phyloP scores from a whole-genome alignment of 1,139 yeast species.

The Candida tunisiensis region DNA sequence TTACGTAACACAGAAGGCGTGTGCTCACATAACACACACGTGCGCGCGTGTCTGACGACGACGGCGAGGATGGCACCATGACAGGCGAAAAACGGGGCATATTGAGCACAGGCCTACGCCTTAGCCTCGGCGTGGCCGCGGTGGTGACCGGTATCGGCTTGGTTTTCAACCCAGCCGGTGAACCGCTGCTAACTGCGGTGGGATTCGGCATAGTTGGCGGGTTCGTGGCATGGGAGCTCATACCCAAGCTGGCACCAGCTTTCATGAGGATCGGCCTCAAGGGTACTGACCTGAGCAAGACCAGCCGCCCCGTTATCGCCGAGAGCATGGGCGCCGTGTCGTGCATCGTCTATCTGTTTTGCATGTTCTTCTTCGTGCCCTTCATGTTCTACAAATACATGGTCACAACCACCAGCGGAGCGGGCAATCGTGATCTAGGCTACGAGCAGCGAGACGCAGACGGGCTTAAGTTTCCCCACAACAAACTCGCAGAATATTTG shows the following conservation, averaged over 20 bases:
- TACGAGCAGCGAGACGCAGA: slow-evolving; percentile 5
- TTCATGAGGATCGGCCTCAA: slow-evolving; percentile 64
- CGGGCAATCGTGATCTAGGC: slow-evolving; percentile 33
- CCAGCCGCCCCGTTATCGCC: slow-evolving; percentile 55
- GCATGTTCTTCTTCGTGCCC: slow-evolving; percentile 78
- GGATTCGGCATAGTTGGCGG: slow-evolving; percentile 61
- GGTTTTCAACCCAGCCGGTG: slow-evolving; percentile 7
- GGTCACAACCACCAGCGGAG: slow-evolving; percentile 40
- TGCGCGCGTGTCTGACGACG: no score
- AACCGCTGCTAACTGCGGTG: slow-evolving; percentile 17
- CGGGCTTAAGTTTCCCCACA: slow-evolving; percentile 52
- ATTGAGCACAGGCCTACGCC: no score
- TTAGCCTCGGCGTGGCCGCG: no score
- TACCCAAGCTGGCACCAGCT: slow-evolving; percentile 49
- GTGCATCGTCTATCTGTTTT: slow-evolving; percentile 62
- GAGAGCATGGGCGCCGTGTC: slow-evolving; percentile 86
- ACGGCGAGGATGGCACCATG: no score
- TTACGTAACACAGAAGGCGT: no score
- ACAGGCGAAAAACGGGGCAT: no score
- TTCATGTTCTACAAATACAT: slow-evolving; percentile 72
- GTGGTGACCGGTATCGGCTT: slow-evolving; percentile 2
- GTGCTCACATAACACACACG: no score
- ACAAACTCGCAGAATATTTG: slow-evolving; percentile 68
- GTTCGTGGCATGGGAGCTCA: slow-evolving; percentile 35
- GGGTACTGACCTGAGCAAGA: slow-evolving; percentile 73